A percentile compares a stretch with the other conserved stretches of the same genome.
These are phyloP conservation scores for Neurospora discreta DNA, from an alignment of 495 filamentous ascomycete genomes.

Conservation along the genomic window DNA sequence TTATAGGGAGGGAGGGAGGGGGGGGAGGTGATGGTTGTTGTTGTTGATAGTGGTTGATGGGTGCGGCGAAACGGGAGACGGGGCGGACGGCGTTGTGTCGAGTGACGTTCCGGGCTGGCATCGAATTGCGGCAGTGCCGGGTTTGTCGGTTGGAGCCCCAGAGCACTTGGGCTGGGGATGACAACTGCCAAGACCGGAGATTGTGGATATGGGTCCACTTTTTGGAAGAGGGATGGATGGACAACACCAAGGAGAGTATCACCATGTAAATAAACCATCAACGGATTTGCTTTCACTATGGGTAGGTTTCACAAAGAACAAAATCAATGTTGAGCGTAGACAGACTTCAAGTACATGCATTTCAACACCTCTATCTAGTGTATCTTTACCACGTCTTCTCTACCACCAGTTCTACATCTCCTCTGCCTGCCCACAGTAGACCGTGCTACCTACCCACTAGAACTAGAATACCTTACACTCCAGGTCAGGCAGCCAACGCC, in stretches of 20 bases:
- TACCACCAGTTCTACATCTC: no score
- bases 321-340: no score
- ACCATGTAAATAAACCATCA: neutral
- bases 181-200: neutral
- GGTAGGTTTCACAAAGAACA: no score
- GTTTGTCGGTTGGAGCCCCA: neutral
- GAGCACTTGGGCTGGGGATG: neutral
- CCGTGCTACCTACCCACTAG: no score
- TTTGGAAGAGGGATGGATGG: neutral
- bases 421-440: no score
- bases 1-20: no score
- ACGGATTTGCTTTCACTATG: no score
- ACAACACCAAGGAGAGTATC: neutral
- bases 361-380: neutral
- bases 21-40: no score
- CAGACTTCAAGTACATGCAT: neutral
- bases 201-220: neutral
- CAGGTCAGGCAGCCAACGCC: slow-evolving; percentile 31
- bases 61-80: no score
- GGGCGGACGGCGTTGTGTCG: neutral
- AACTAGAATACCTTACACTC: no score
- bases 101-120: neutral
- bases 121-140: neutral
- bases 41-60: no score
- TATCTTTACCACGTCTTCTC: neutral